Evolutionary conservation across 805 yeast genomes (phyloP).

Genomic region (Candida loeiensis): DNA sequence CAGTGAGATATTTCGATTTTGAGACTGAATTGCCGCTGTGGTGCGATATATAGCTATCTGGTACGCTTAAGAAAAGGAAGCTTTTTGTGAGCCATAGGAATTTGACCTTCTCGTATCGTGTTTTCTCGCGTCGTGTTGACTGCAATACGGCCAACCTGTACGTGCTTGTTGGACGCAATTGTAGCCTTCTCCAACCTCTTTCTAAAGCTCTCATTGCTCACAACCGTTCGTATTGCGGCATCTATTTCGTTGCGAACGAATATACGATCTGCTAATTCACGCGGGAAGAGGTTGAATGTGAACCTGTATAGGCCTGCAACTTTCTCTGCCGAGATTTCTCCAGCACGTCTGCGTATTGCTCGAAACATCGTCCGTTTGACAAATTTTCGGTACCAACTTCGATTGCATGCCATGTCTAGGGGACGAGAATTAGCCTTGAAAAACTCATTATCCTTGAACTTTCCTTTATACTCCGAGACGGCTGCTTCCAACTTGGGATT

Average conservation of each 20-base stretch:
- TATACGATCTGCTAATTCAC: slow-evolving; percentile 7
- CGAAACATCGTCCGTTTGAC: slow-evolving; percentile 11
- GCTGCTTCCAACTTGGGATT: slow-evolving; percentile 19
- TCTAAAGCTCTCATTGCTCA: slow-evolving; percentile 1
- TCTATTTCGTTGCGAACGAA: background rate
- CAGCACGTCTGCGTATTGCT: slow-evolving; percentile 7
- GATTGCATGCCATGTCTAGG: slow-evolving; percentile 29
- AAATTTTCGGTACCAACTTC: slow-evolving; percentile 25
- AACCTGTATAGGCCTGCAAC: slow-evolving; percentile 28
- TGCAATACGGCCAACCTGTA: slow-evolving; percentile 1
- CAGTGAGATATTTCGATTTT: slow-evolving; percentile 32
- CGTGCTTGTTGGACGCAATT: slow-evolving; percentile 1
- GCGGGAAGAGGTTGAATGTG: slow-evolving; percentile 19
- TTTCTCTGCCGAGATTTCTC: slow-evolving; percentile 4
- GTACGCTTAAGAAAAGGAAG: slow-evolving; percentile 18
- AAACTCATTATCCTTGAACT: slow-evolving; percentile 17
- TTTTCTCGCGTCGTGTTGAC: slow-evolving; percentile 3
- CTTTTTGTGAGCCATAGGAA: slow-evolving; percentile 18
- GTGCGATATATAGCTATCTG: slow-evolving; percentile 18
- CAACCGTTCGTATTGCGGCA: slow-evolving; percentile 13
- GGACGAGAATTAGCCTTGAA: slow-evolving; percentile 28
- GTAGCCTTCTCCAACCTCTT: slow-evolving; percentile 1
- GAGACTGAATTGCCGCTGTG: slow-evolving; percentile 39
- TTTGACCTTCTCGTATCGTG: slow-evolving; percentile 12
- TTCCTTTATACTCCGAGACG: slow-evolving; percentile 27